Conservation (phyloP, 2,329 filamentous ascomycete genomes). For the Fusarium devonianum region DNA sequence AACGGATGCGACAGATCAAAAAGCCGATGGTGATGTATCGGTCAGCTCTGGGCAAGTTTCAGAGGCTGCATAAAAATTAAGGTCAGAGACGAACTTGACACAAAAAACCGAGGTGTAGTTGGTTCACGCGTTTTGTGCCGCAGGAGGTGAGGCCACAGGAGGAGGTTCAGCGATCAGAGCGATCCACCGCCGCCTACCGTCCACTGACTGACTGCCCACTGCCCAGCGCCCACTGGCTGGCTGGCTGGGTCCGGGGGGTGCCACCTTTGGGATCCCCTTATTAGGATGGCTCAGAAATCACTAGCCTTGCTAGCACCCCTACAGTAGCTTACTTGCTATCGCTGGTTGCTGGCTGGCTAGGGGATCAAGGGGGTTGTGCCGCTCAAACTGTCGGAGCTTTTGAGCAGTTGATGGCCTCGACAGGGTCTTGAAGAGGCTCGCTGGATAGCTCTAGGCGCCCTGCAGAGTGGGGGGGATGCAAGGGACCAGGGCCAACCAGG, state of each 20-base stretch:
- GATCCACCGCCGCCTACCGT: conserved; percentile 34
- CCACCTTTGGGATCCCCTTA: no score
- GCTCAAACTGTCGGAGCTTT: conserved; percentile 25
- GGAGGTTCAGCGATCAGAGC: conserved; percentile 38
- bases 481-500: conserved; percentile 30
- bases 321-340: no score
- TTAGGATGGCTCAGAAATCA: conserved; percentile 29
- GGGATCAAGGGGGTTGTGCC: conserved; percentile 17
- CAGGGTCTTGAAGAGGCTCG: conserved; percentile 10
- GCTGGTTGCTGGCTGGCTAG: no score
- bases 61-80: conserved; percentile 39
- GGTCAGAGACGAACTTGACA: conserved; percentile 41
- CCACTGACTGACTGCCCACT: no score
- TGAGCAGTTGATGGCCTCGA: conserved; percentile 8
- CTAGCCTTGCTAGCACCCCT: conserved; percentile 32
- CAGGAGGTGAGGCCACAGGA: conserved; percentile 44
- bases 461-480: conserved; percentile 27
- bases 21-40: conserved; percentile 31
- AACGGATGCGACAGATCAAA: conserved; percentile 22
- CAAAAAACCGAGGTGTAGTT: conserved; percentile 40
- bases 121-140: conserved; percentile 44
- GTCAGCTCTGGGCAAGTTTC: conserved; percentile 33
- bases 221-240: no score
- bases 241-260: no score
- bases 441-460: conserved; percentile 26